Base-by-base conservation (phyloP, 352 stramenopile genomes). In the Saprolegnia diclina region DNA sequence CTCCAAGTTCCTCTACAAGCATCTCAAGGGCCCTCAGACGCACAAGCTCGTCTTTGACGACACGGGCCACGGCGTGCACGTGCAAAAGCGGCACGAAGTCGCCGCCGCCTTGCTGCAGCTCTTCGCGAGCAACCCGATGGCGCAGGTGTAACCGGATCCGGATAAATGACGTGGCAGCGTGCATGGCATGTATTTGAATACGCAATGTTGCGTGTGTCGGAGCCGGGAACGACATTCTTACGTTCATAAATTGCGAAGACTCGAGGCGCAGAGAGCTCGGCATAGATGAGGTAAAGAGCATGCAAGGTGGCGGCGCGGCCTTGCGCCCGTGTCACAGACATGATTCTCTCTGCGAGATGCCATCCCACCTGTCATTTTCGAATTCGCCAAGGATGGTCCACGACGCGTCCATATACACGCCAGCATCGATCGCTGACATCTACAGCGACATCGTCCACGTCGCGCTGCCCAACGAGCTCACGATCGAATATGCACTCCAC, bases 401-500 rank as follows among this genome's bases (percentile, higher is more conserved):
- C 55, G 24, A 45, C 19, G 14, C 35, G 13, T 26, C 24, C 2
- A 19, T 63, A 1, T 63, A 45, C 35, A 48, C 55, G 29, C 4
- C 55, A 21, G 35, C 29, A 19, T 46, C 32, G 4, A 18, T 29
- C 24, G 29, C 42, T n/a, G 55, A 29, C 7, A 16, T 35, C 59
- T 66, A 53, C 4, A 70, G 76, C 53, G 71, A 66, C 14, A 40
- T 66, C 37, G 9, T 40, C 6, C 48, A 21, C 35, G 26, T 42
- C 13, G 26, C 22, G 38, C 42, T 66, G 35, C 37, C 57, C 9
- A 66, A 40, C 26, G 80, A 78, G 19, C 76, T 87, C 42, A 78
- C 73, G 21, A 66, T 87, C 65, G 80, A 79, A 56, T 87, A 88
- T 59, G 74, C 75, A 7, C 66, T 85, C 37, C 72, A 88, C 71